Evolutionary conservation across 768 basidiomycete species (phyloP).

Genomic region (Leccinum variicolor): DNA sequence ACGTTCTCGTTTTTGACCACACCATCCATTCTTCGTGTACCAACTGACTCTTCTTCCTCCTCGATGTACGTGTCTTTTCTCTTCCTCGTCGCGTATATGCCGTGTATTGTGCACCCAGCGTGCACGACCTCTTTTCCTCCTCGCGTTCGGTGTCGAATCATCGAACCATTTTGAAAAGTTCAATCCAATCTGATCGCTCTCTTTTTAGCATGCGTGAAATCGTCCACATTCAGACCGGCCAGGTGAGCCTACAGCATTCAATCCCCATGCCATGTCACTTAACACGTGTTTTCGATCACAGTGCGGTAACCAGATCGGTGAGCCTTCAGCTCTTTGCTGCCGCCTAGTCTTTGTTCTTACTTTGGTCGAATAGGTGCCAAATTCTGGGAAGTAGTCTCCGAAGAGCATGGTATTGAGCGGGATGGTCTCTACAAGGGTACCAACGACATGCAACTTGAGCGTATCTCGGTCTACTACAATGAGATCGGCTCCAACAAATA

Average conservation of each 20-base stretch:
- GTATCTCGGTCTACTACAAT: conserved; percentile 98
- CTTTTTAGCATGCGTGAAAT: conserved; percentile 92
- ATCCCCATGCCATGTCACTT: conserved; percentile 16
- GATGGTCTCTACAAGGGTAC: conserved; percentile 93
- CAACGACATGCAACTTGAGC: conserved; percentile 94
- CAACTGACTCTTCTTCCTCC: conserved; percentile 24
- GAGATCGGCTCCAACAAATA: conserved; percentile 95
- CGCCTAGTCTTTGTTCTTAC: conserved; percentile 15
- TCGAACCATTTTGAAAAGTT: conserved; percentile 15
- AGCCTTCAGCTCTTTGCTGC: conserved; percentile 29
- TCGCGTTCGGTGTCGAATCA: conserved; percentile 19
- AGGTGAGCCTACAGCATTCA: conserved; percentile 49
- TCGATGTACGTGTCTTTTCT: conserved; percentile 31
- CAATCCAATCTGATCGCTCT: conserved; percentile 23
- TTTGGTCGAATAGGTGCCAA: conserved; percentile 64
- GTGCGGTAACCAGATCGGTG: conserved; percentile 99
- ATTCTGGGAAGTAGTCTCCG: conserved; percentile 98
- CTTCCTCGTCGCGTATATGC: conserved; percentile 11
- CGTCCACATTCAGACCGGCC: conserved; percentile 99
- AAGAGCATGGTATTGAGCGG: conserved; percentile 94
- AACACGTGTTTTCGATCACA: conserved; percentile 33
- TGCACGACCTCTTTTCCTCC: conserved; percentile 2
- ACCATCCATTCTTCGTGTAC: conserved; percentile 32
- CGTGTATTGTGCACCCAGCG: background rate
- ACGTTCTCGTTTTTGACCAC: conserved; percentile 34